Evolutionary conservation across 73 alveolate species (phyloP), one percentile per base, ranked within the genome.

Genomic region (Paramecium tetraurelia): DNA sequence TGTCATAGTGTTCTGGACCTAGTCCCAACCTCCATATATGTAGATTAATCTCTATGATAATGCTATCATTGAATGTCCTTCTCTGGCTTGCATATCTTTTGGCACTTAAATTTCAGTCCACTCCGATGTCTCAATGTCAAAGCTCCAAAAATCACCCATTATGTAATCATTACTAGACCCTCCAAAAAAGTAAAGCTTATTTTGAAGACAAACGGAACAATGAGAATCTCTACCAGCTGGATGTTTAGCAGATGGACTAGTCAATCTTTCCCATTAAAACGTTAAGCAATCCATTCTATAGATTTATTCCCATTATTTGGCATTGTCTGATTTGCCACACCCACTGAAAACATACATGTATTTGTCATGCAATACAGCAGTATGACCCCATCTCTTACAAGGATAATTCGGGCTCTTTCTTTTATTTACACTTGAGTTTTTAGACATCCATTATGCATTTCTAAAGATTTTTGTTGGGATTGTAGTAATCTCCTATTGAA

Each of bases 201-300:
- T 89, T 44, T 44, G 35, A 21, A 89, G 44, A 5, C 86, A 33
- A 70, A 70, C 87, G 0, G 85, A 58, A 36, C 92, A 44, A 58
- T 89, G 94, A 43, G 94, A 89, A 50, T 89, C 94, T 43, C 94
- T 89, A 21, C 89, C 58, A 21, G 80, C 24, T 38, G 94, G 94
- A 31, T 70, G 86, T 0, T 43, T 41, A 31, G 41, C 43, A 22
- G 94, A 70, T 12, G 94, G 86, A 48, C 76, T 59, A 40, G 46
- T 83, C 50, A 89, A 41, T 71, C 87, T 69, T 38, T 57, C 87
- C 94, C 94, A 89, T 44, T 69, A 77, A 89, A 59, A 89, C 18
- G 90, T 89, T 27, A 50, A 31, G 20, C 94, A 89, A 71, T 89
- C 94, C 87, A 89, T 70, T 16, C 94, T 58, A 44, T 59, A 89